Evolutionary conservation across 2,329 filamentous ascomycete genomes (phyloP).

Genomic region (Xylariaceae sp.): DNA sequence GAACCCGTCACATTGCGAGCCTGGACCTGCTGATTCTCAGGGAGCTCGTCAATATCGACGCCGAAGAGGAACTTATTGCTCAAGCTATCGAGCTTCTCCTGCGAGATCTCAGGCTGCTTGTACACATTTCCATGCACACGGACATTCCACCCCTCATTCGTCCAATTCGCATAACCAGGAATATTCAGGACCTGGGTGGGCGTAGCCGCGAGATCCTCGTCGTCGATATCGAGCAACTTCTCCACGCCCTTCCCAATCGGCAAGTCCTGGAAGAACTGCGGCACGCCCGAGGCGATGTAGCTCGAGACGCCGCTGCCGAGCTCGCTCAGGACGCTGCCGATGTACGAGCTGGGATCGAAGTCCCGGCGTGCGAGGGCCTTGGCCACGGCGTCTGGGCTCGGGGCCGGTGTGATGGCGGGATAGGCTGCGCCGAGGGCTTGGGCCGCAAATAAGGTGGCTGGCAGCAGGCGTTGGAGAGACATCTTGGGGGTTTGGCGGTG

Average conservation of each 20-base stretch:
- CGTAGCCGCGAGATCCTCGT: conserved; percentile 52
- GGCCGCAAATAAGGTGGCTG: conserved; percentile 19
- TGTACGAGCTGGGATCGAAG: conserved; percentile 45
- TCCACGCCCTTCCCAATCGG: conserved; percentile 57
- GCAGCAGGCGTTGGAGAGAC: conserved; percentile 12
- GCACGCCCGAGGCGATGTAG: conserved; percentile 58
- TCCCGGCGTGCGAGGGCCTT: conserved; percentile 34
- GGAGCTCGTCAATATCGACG: conserved; percentile 55
- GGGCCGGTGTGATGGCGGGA: conserved; percentile 45
- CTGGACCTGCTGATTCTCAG: conserved; percentile 55
- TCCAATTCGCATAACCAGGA: conserved; percentile 71
- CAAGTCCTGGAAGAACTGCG: conserved; percentile 62
- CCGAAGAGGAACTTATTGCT: conserved; percentile 67
- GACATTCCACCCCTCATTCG: conserved; percentile 69
- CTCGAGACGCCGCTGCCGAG: conserved; percentile 53
- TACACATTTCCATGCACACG: conserved; percentile 76
- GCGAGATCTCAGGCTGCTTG: conserved; percentile 65
- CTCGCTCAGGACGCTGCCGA: conserved; percentile 44
- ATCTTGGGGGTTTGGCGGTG: conserved; percentile 7
- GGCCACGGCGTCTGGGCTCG: conserved; percentile 36
- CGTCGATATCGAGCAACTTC: conserved; percentile 55
- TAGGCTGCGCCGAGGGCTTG: conserved; percentile 29
- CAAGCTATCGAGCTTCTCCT: conserved; percentile 60
- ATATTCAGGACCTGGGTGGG: conserved; percentile 69
- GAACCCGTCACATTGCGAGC: conserved; percentile 67